A percentile compares a stretch with the other conserved stretches of the same genome.
phyloP scores from a whole-genome alignment of 805 yeast species.

The Barnettozyma vustinii region DNA sequence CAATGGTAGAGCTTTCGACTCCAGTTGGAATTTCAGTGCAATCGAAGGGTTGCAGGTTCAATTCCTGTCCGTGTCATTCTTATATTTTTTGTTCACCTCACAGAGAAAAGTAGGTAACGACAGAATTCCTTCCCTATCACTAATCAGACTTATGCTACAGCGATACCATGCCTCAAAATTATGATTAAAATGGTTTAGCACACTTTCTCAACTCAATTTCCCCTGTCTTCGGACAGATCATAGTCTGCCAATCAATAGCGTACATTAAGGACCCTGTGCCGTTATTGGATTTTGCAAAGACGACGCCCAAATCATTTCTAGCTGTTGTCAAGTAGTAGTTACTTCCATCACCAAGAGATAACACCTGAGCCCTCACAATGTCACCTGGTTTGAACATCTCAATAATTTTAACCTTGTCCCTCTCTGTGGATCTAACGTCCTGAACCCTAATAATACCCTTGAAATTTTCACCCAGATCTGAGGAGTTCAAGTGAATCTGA shows the following conservation, averaged over 20 bases:
- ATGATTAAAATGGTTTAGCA: slow-evolving; percentile 72
- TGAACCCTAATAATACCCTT: slow-evolving; percentile 82
- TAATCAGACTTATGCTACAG: too few species aligned
- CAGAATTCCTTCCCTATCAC: too few species aligned
- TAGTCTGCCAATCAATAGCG: slow-evolving; percentile 93
- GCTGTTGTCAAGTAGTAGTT: slow-evolving; percentile 89
- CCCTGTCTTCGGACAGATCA: slow-evolving; percentile 77
- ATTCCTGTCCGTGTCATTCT: slow-evolving; percentile 75
- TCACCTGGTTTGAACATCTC: slow-evolving; percentile 90
- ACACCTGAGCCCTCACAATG: slow-evolving; percentile 73
- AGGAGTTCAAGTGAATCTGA: slow-evolving; percentile 41
- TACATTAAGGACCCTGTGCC: slow-evolving; percentile 75
- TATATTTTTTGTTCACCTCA: slow-evolving; percentile 28
- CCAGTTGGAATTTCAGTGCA: slow-evolving; percentile 44
- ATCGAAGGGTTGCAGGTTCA: slow-evolving; percentile 86
- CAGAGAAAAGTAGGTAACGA: too few species aligned
- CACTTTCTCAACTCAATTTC: slow-evolving; percentile 76
- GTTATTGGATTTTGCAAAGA: slow-evolving; percentile 67
- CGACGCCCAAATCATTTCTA: slow-evolving; percentile 86
- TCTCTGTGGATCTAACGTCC: slow-evolving; percentile 85
- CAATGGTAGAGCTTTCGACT: slow-evolving; percentile 78
- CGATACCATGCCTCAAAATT: too few species aligned
- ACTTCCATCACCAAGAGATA: slow-evolving; percentile 89
- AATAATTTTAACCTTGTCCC: slow-evolving; percentile 77
- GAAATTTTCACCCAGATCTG: slow-evolving; percentile 82